Base-by-base conservation (phyloP, 179 eudicot genomes). In the Actinidia chinensis region DNA sequence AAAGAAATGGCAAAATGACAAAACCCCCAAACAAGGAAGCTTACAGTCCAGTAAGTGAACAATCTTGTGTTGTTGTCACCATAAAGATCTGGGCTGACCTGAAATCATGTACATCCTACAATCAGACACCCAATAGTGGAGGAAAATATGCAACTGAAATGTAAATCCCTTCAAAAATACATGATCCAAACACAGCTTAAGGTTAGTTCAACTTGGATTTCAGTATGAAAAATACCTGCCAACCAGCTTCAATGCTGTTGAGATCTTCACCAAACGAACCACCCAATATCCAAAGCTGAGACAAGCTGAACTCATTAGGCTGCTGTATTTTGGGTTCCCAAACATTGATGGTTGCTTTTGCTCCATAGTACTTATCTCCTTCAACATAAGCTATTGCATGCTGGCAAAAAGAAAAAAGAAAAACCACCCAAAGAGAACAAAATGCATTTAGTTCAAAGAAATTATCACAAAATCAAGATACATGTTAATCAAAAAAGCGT, bases 211-310 rank as follows among this genome's bases (percentile, higher is more conserved):
- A 18, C 52, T 17, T 11, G 23, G 36, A 67, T 68, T 25, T 59
- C 13, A 54, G 51, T 63, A 18, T 13, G 42, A 40, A 67, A 54
- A 58, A 46, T 87, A 95, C 99, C 99, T 95, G 99, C 99, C 99
- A 95, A 74, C 99, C 99, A 83, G 99, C 99, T 86, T 95, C 99
- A 79, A 95, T 95, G 83, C 99, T 95, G 88, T 95, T 95, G 74
- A 95, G 99, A 87, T 95, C 99, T 86, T 93, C 87, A 68, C 98
- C 99, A 83, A 95, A 95, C 75, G 99, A 95, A 79, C 99, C 99
- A 67, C 99, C 99, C 79, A 95, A 81, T 22, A 95, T 76, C 99
- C 99, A 95, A 74, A 95, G 85, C 80, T 95, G 99, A 44, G 99
- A 95, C 85, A 95, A 85, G 84, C 98, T 95, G 82, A 95, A 95